Conservation (phyloP, 208 protist species). For the Phytomonas sp. region DNA sequence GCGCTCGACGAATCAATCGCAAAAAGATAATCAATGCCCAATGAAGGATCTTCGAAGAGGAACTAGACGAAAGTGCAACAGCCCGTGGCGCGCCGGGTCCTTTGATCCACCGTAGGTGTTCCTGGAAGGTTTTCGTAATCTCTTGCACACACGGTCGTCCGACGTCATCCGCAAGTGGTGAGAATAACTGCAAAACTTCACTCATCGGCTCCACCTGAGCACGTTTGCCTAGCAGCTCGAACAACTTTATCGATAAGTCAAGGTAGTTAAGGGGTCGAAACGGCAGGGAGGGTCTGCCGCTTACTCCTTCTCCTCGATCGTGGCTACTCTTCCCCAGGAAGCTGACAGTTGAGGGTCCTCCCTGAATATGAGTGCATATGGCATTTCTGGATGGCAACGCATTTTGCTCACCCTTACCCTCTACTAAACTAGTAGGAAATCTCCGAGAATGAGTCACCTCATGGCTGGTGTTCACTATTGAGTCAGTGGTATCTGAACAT, state of each 20-base stretch:
- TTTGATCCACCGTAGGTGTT: conserved; percentile 71
- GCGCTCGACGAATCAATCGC: conserved; percentile 53
- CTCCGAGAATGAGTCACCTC: not conserved
- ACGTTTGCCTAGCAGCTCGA: conserved; percentile 49
- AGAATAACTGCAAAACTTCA: conserved; percentile 40
- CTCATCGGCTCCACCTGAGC: conserved; percentile 28
- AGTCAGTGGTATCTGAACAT: not conserved
- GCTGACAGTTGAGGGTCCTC: not conserved
- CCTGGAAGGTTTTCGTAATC: conserved; percentile 39
- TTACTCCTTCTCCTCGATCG: not conserved
- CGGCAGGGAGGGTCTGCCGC: not conserved
- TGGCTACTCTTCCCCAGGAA: not conserved
- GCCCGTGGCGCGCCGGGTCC: conserved; percentile 51
- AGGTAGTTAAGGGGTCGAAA: conserved; percentile 19
- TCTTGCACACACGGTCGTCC: conserved; percentile 54
- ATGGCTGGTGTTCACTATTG: not conserved
- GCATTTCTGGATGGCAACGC: not conserved
- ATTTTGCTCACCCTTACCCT: not conserved
- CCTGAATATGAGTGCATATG: not conserved
- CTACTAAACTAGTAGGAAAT: not conserved
- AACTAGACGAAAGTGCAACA: conserved; percentile 38
- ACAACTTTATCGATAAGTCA: conserved; percentile 38
- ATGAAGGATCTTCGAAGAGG: conserved; percentile 42
- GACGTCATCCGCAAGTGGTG: conserved; percentile 76
- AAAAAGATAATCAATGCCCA: conserved; percentile 57